Evolutionary conservation across 208 protist species (phyloP), one percentile per base, ranked within the genome.

Genomic region (Acanthamoeba castellanii): DNA sequence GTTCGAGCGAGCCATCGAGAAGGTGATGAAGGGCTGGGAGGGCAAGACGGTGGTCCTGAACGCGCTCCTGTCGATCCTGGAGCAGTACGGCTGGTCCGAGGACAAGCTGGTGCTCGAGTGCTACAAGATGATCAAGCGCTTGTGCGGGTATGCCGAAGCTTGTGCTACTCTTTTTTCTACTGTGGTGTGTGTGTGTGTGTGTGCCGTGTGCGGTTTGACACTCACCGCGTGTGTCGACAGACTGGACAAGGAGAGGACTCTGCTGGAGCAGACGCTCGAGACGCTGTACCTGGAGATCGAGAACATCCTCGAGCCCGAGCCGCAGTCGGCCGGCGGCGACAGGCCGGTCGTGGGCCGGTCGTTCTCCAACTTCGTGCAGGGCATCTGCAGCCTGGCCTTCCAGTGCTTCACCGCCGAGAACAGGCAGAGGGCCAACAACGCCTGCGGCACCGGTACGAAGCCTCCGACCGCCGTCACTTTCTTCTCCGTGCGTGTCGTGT

Each of bases 11-110:
- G 72, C 72, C 7, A 82, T 82, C 42, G 72, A 82, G 72, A 82
- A 82, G 72, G 72, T 82, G 7, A 50, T 82, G 34, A 82, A 82
- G 72, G 42, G 72, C 72, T 82, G 72, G 72, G 72, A 82, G 72
- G 72, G 72, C 32, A 82, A 82, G 64, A 34, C 64, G 37, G 72
- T 34, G 32, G 37, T 82, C 72, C 37, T 82, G 37, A 47, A 52
- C 22, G 72, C 72, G 37, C 72, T 82, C 27, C 37, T 82, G 72
- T 82, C 72, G 2, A 82, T 82, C 42, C 9, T 82, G 20, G 72
- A 82, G 42, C 72, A 52, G 72, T 82, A 82, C 42, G 72, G 72
- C 72, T 82, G 72, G 72, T 42, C 72, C 13, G 72, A 82, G 72
- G 72, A 82, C 42, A 42, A 42, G 72, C 72, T 82, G 27, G 72